Conservation (phyloP, 192 early-diverging fungal genomes). For the Rhizoclosmatium globosum region DNA sequence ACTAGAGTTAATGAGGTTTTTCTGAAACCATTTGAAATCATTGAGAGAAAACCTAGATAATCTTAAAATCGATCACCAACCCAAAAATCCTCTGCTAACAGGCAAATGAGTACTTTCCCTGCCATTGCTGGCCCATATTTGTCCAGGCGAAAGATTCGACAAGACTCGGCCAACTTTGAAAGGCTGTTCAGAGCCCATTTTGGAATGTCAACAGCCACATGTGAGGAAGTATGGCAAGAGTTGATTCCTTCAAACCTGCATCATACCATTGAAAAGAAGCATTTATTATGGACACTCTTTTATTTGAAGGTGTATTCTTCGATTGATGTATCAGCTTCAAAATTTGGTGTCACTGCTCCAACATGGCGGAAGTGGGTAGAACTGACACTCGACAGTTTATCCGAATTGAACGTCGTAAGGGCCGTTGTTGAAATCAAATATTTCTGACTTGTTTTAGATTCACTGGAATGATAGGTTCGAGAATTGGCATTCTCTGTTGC, state of each 20-base stretch:
- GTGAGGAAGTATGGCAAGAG: conserved; percentile 10
- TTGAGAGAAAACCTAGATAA: too few relatives aligned
- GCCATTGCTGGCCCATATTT: neutral
- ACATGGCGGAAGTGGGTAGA: neutral
- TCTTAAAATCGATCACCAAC: too few relatives aligned
- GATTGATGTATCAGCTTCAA: neutral
- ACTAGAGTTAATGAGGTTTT: too few relatives aligned
- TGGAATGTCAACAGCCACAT: neutral
- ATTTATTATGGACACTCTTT: neutral
- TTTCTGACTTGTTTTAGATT: conserved; percentile 4
- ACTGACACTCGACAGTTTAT: neutral
- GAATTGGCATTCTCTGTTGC: neutral
- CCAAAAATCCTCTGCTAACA: neutral
- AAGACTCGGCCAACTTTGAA: neutral
- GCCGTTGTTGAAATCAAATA: neutral
- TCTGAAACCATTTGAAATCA: too few relatives aligned
- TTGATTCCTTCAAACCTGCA: neutral
- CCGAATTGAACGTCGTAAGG: neutral
- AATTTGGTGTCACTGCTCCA: neutral
- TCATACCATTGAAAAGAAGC: neutral
- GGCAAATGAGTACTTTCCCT: neutral
- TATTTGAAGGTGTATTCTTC: conserved; percentile 7
- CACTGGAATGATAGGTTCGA: neutral
- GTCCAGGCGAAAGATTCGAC: neutral
- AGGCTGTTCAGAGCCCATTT: neutral